Percentiles rank a stretch among this genome's conserved stretches.
These are phyloP conservation scores for Ganoderma meredithae DNA, from an alignment of 1,284 basidiomycete species.

Conservation along the genomic window DNA sequence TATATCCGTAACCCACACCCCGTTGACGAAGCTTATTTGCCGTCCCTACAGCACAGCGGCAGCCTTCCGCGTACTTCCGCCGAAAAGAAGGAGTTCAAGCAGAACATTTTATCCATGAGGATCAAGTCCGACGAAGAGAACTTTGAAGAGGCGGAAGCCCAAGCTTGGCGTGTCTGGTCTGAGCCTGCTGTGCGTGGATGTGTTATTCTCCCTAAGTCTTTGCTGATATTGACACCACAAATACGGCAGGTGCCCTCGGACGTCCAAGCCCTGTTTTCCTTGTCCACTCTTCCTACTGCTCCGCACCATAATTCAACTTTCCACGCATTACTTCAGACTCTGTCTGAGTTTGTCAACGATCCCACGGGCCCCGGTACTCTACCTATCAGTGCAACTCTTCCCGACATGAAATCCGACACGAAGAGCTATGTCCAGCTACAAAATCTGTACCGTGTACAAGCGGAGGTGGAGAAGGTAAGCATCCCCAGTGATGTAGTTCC, in stretches of 20 bases:
- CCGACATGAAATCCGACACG: slow-evolving; percentile 97
- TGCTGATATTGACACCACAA: background rate
- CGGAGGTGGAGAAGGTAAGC: slow-evolving; percentile 70
- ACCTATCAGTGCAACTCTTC: slow-evolving; percentile 75
- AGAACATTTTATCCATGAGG: slow-evolving; percentile 62
- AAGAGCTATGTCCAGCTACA: slow-evolving; percentile 83
- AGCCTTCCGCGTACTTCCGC: slow-evolving; percentile 65
- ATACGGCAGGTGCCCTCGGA: slow-evolving; percentile 68
- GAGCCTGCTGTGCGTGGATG: slow-evolving; percentile 54
- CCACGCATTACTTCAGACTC: slow-evolving; percentile 86
- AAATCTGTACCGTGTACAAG: slow-evolving; percentile 75
- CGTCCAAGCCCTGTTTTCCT: slow-evolving; percentile 66
- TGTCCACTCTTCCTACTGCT: slow-evolving; percentile 47
- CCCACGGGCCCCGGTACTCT: slow-evolving; percentile 42
- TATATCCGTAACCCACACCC: slow-evolving; percentile 9
- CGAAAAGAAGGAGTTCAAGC: slow-evolving; percentile 86
- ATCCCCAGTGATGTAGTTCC: background rate
- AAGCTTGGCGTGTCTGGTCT: slow-evolving; percentile 81
- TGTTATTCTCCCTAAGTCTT: background rate
- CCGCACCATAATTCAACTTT: slow-evolving; percentile 58
- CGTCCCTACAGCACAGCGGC: slow-evolving; percentile 62
- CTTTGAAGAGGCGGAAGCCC: slow-evolving; percentile 90
- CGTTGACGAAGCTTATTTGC: background rate
- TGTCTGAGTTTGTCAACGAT: slow-evolving; percentile 63
- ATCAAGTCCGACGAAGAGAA: slow-evolving; percentile 92